Evolutionary conservation across 2,329 filamentous ascomycete genomes (phyloP).

Genomic region (Neopestalotiopsis sp.): DNA sequence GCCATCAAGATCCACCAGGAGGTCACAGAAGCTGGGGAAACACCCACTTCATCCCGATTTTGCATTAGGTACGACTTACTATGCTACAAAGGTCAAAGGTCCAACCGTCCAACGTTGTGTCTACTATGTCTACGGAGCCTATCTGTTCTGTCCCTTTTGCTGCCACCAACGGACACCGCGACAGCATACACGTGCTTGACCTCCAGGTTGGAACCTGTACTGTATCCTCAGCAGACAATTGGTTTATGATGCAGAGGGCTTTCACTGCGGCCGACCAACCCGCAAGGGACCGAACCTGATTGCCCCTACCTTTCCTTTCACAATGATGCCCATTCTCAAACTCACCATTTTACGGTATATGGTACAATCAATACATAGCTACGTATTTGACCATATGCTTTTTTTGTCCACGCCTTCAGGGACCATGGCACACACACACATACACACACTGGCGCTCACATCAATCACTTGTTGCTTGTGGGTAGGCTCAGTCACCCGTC

Average conservation of each 20-base stretch:
- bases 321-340: neutral
- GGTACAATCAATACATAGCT: neutral
- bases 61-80: constrained; percentile 1
- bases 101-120: neutral
- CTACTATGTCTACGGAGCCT: neutral
- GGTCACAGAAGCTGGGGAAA: neutral
- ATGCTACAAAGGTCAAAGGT: neutral
- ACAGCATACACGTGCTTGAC: neutral
- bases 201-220: neutral
- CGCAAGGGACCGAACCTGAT: too few relatives aligned
- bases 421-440: too few relatives aligned
- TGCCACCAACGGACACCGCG: neutral
- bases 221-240: too few relatives aligned
- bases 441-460: neutral
- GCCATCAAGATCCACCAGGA: neutral
- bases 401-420: too few relatives aligned
- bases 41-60: neutral
- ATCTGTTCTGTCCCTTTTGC: neutral
- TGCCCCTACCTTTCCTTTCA: neutral
- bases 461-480: neutral
- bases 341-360: neutral
- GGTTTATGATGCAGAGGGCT: neutral
- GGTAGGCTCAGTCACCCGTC: neutral
- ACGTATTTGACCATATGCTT: too few relatives aligned
- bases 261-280: neutral